Base-by-base conservation (phyloP, 2,329 filamentous ascomycete genomes). In the Paecilomyces variotii region DNA sequence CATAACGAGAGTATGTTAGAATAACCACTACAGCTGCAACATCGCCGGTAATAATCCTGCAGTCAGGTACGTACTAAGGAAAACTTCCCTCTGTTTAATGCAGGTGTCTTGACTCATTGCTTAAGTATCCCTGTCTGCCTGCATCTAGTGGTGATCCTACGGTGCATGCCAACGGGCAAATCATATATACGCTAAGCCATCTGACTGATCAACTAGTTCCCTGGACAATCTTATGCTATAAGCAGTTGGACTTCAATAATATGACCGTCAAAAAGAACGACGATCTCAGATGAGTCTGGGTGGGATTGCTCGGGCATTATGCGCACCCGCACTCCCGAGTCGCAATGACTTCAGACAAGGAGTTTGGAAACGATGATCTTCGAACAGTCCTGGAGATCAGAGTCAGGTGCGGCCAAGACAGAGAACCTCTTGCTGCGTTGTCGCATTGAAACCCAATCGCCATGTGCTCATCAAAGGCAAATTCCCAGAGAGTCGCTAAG, bases 391-490 rank as follows among this genome's bases (percentile, higher is more conserved):
- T 14, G 6, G 50, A 28, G 25, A 28, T 27, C 19, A 28, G 12
- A 52, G 25, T 50, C 50, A 24, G 27, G 25, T 11, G 25, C 50
- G 14, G 24, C 24, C 19, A 19, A 19, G 19, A 19, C 19, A 19
- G 19, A 26, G n/a, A n/a, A 61, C 25, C 57, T 53, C 35, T 57
- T 61, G 62, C 59, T 63, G 60, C 54, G 62, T 63, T 64, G 62
- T 64, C 58, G 56, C 60, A 35, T 59, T 56, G 53, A 56, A 50
- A 58, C 58, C 58, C 57, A 63, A 61, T 63, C 59, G 59, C 54
- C 56, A 58, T 52, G 54, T 51, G 26, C 39, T 45, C 39, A 45
- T 45, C 39, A n/a, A 39, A 45, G 39, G 12, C 39, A 45, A 45
- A 45, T 45, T 45, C 39, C n/a, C 30, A 32, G 19, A 45, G 39